Base-by-base conservation (phyloP, 164 flowering plant genomes). In the Cinnamomum chago region DNA sequence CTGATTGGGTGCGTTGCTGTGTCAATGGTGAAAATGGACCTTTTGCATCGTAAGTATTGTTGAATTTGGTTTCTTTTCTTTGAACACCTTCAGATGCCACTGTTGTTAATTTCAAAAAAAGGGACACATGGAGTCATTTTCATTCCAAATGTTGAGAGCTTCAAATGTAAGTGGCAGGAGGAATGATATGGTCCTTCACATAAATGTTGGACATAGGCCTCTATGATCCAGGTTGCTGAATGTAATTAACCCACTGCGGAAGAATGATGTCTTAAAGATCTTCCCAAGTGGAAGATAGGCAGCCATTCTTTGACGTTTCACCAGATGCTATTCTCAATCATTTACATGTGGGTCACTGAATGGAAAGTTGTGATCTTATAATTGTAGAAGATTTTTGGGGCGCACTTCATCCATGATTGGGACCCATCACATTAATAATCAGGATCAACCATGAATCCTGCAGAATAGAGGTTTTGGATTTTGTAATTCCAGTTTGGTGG, bases 1-100 rank as follows among this genome's bases (percentile, higher is more conserved):
- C 89, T 96, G 30, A 90, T 96, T 72, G 97, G 92, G 62, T 89
- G 83, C 85, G 97, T 94, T 86, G 98, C 92, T 65, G n/a, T 96
- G 76, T 90, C 97, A 67, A 94, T 96, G 99, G 93, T 92, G 35
- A 87, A 92, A 67, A 86, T 78, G 58, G 90, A 85, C 83, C 97
- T 94, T 77, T 78, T 96, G 70, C 94, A 89, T 35, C 83, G 99
- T 94, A 84, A 90, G 99, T 85, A 22, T 11, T 35, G 22, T 62
- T 75, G 14, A 22, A 27, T 22, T 58, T 30, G n/a, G 17, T 71
- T 58, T 33, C 17, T 27, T 67, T 30, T n/a, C n/a, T 62, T 62
- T 23, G 10, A n/a, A 5, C 25, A 62, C 24, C 10, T 17, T 3
- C 24, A 23, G 23, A 62, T 9, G 66, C 23, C 10, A 23, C 25